Base-by-base conservation (phyloP, 306 rosid genomes). In the Phaseolus lunatus region DNA sequence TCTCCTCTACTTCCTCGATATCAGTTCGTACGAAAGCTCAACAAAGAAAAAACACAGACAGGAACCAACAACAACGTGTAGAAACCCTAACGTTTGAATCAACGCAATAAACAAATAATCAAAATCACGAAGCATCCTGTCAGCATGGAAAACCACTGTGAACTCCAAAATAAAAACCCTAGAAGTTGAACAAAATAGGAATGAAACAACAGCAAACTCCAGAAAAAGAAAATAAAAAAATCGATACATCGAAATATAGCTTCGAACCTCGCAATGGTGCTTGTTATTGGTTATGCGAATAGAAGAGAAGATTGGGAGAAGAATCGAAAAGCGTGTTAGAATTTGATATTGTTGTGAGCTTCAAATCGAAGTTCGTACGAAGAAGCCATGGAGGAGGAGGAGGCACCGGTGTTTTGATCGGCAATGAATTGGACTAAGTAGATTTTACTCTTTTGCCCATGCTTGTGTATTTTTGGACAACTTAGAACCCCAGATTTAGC, bases 331-430 rank as follows among this genome's bases (percentile, higher is more conserved):
- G 23, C 23, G 54, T 48, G 56, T 48, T 31, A 37, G 50, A 62
- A 35, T 61, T 79, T 33, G 80, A 45, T 66, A 20, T 66, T 67
- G 81, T 71, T 75, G 78, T 82, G 82, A 87, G 86, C 87, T 86
- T 80, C 84, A 84, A 89, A 90, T 90, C 91, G 78, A 84, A 88
- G 92, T 85, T 90, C 86, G 81, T 76, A 82, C 80, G 73, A 87
- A 53, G 61, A 86, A 59, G 66, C 89, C 89, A 85, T 78, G 91
- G 91, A 71, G 88, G 88, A 84, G 82, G 88, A 86, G 77, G 84
- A 70, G 45, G 82, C 84, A 67, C 85, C 85, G 84, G 89, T 90
- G 86, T 87, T 90, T 86, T 87, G 96, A 90, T 88, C 91, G 90
- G 87, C 83, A 88, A 87, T 62, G 89, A 82, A 85, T 68, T 76